Evolutionary conservation across 2,329 filamentous ascomycete genomes (phyloP), one percentile per base, ranked within the genome.

Genomic region (Ilyonectria destructans): DNA sequence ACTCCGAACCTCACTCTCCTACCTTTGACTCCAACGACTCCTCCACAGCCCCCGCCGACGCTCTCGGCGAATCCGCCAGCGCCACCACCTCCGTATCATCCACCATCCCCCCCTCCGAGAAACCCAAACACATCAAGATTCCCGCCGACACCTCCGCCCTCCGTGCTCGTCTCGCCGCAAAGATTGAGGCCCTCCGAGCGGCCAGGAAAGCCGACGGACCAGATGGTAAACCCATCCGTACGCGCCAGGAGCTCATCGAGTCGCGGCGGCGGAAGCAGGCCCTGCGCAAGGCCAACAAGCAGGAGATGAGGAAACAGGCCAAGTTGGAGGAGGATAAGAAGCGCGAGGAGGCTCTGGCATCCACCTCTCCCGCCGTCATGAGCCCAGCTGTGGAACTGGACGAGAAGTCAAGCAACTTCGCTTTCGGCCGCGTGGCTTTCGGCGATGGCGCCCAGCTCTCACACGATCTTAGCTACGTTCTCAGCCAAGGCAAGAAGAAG

Each of bases 381-480:
- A 89, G 86, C 75, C 87, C 88, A 0, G 82, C 85, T 10, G 81
- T 89, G 31, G 85, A 87, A 65, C 79, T 86, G 9, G 85, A 85
- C 37, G 82, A 86, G 57, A 81, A 87, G 70, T 73, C 80, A 4
- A 91, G 90, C 77, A 93, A 92, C 83, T 97, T 97, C 79, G 90
- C 94, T 6, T 99, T 98, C 80, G 95, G 95, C 35, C 92, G 94
- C 40, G 91, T 99, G n/a, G 91, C 94, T 12, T 99, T 98, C 79
- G 89, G 89, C 5, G 96, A 98, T 78, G 96, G 96, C 45, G 89
- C 94, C 58, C 88, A 92, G 70, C 86, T 97, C 56, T 93, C 96
- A 58, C 89, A 93, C 68, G 90, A 91, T 65, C 86, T 93, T 17
- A 91, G 91, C 61, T 87, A 90, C 69, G 89, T 88, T 10, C 78